These are phyloP conservation scores for Cyberlindnera sargentensis DNA, from an alignment of 805 yeast species.

Conservation along the genomic window DNA sequence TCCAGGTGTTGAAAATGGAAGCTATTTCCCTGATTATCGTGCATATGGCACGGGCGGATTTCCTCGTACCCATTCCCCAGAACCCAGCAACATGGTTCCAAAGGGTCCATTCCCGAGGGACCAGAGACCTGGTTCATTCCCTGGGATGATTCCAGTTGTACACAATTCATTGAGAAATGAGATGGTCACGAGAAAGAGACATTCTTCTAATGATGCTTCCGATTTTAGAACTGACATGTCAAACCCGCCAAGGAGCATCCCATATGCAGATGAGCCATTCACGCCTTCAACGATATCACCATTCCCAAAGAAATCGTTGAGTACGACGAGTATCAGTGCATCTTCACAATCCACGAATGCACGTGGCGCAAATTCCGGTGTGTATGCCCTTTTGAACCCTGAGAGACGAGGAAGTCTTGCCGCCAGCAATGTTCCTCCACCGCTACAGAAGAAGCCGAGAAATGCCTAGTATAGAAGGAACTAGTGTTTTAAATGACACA, in stretches of 20 bases:
- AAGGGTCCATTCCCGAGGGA: constrained; percentile 9
- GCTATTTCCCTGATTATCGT: constrained; percentile 18
- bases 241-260: constrained; percentile 21
- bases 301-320: constrained; percentile 12
- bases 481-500: neutral
- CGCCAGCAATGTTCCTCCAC: neutral
- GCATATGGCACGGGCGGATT: neutral
- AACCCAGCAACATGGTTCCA: constrained; percentile 3
- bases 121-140: constrained; percentile 21
- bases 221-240: constrained; percentile 8
- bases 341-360: too few relatives aligned
- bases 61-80: constrained; percentile 12
- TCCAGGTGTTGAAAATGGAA: constrained; percentile 8
- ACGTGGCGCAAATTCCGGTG: constrained; percentile 13
- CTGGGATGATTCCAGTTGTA: constrained; percentile 14
- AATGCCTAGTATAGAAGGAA: neutral
- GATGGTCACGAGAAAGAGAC: constrained; percentile 16
- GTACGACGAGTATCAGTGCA: constrained; percentile 11
- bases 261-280: constrained; percentile 5
- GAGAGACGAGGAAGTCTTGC: constrained; percentile 15
- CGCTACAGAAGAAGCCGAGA: constrained; percentile 9
- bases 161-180: constrained; percentile 13
- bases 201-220: constrained; percentile 16
- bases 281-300: constrained; percentile 1
- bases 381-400: constrained; percentile 22